A percentile compares a stretch with the other conserved stretches of the same genome.
phyloP scores from a whole-genome alignment of 2,329 filamentous ascomycete genomes.

The Penicillium sp. region DNA sequence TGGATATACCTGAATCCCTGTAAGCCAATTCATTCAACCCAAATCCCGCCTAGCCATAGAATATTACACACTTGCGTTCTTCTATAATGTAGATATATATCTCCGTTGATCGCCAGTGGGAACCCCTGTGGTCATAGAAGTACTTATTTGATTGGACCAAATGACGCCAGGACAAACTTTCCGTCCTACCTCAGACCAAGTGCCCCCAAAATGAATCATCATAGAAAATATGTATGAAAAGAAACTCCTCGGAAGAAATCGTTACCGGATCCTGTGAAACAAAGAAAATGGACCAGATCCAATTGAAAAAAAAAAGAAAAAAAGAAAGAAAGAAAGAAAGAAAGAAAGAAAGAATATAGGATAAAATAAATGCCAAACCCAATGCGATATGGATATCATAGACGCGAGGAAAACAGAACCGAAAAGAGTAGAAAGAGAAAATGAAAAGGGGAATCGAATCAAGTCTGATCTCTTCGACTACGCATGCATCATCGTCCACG shows the following conservation, averaged over 20 bases:
- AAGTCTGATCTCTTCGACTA: constrained; percentile 18
- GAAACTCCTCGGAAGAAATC: not conserved
- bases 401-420: constrained; percentile 4
- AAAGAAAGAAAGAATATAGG: not conserved
- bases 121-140: not conserved
- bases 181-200: not conserved
- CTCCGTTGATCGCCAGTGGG: not conserved
- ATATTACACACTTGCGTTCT: not conserved
- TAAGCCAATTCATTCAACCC: too few relatives aligned
- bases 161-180: not conserved
- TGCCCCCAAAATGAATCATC: not conserved
- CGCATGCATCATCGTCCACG: constrained; percentile 58
- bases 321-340: not conserved
- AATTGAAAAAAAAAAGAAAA: not conserved
- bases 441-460: not conserved
- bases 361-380: constrained; percentile 6
- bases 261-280: not conserved
- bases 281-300: not conserved
- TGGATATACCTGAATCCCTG: too few relatives aligned
- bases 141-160: not conserved
- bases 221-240: not conserved
- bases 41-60: too few relatives aligned
- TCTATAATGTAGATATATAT: not conserved
- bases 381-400: constrained; percentile 29
- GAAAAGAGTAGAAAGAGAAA: constrained; percentile 3